Base-by-base conservation (phyloP, 2,329 filamentous ascomycete species). In the Paecilomyces sp. region DNA sequence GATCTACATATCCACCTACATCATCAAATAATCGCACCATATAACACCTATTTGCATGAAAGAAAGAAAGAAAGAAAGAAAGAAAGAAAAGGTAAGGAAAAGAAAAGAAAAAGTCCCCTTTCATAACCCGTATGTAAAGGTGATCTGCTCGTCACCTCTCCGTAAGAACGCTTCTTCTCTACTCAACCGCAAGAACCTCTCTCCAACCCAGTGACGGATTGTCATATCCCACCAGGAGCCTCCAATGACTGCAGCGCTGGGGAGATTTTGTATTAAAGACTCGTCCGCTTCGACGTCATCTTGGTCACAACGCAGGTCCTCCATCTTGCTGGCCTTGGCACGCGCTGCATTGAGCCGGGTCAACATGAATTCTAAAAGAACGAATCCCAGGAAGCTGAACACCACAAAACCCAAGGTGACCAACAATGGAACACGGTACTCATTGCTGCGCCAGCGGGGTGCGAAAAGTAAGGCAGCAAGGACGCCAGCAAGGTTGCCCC, bases 401-500 rank as follows among this genome's bases (percentile, higher is more conserved):
- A 66, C 18, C 11, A 64, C 58, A 36, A 61, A 63, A 18, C 53
- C 59, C 34, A 65, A 53, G 8, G 64, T 66, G 7, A 65, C 58
- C 13, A 54, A 41, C 25, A 66, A 62, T 7, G 63, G 58, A 6
- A 55, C 41, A 5, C 63, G 64, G 41, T 64, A 66, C 9, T 57
- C 58, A 33, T 61, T 55, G 13, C 55, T 25, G 33, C 57, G 61
- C 51, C 60, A 63, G 13, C 61, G 59, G 13, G 64, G 63, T 12
- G 63, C 54, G 51, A 53, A 53, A 25, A 53, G 22, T 8, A 53
- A 25, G 22, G 51, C 51, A 25, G 51, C 76, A 56, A 84, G 72
- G 56, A 77, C 73, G 24, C 79, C 80, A 25, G 79, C 79, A 3
- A 82, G 67, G 66, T 79, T 80, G 24, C 69, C 80, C 77, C 81